Base-by-base conservation (phyloP, 2,329 filamentous ascomycete species). In the Trichoderma pleuroti region DNA sequence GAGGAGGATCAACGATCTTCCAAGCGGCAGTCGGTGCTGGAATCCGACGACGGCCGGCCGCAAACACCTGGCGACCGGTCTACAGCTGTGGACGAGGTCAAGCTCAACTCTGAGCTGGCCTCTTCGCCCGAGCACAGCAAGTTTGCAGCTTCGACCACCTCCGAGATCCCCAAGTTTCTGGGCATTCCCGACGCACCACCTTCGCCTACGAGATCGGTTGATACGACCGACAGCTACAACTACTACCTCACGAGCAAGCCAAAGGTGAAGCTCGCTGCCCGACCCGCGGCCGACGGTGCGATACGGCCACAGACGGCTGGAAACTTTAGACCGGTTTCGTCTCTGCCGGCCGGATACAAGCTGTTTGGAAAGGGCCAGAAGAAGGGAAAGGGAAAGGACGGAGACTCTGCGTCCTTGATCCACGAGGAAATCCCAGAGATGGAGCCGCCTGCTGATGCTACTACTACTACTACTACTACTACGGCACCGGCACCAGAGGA, bases 201-300 rank as follows among this genome's bases (percentile, higher is more conserved):
- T 10, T 87, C 85, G 2, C 82, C 85, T 3, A 75, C 82, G 12
- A 81, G 80, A 61, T 85, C 84, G 0, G 76, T 82, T 30, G 84
- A 85, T 56, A 81, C 84, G 21, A 77, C 76, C 32, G 85, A 86
- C 14, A 79, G 82, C 28, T 86, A 85, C 76, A 82, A 80, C 73
- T 84, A 84, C 72, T 84, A 84, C 71, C 79, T 82, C 28, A 85
- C 85, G 74, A 82, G 84, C 75, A 93, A 92, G 76, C 91, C 91
- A 56, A 98, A 97, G 79, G 90, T 97, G 70, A 98, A 97, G 81
- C 87, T 97, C 56, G 96, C 91, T 1, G 95, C 96, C 11, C 88
- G 95, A 59, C 94, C 94, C 30, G 95, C 93, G 3, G 78, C 90
- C 54, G 91, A 93, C 72, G 83, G 86, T 52, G 84, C 85, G 73